These are phyloP conservation scores for Ambrosiella xylebori DNA, from an alignment of 2,329 filamentous ascomycete species.

Conservation along the genomic window DNA sequence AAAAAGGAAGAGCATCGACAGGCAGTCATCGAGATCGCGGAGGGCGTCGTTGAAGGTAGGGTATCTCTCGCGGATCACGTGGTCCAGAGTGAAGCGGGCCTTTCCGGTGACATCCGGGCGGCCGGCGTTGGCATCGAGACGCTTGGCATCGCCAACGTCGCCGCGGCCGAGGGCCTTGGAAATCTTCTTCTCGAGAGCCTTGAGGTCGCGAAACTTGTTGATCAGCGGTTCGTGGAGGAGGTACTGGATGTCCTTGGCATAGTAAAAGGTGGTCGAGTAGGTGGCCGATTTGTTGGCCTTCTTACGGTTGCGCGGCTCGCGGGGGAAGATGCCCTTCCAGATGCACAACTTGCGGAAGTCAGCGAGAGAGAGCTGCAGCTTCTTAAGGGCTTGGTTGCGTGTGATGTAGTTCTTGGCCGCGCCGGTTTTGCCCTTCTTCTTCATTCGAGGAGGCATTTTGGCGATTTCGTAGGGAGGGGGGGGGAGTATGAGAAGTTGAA, in stretches of 20 bases:
- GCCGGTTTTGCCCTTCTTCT: conserved; percentile 85
- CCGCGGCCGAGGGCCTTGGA: conserved; percentile 78
- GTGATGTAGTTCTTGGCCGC: conserved; percentile 98
- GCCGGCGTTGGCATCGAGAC: conserved; percentile 71
- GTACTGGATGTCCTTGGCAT: conserved; percentile 92
- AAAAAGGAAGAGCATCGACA: conserved; percentile 95
- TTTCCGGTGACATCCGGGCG: conserved; percentile 81
- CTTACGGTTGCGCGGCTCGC: conserved; percentile 91
- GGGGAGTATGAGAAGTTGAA: not conserved
- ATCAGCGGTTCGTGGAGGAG: conserved; percentile 91
- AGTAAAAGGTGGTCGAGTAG: conserved; percentile 80
- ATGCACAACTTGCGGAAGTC: conserved; percentile 98
- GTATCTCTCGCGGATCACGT: conserved; percentile 95
- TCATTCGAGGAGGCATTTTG: conserved; percentile 50
- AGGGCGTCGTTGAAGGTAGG: conserved; percentile 91
- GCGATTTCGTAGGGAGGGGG: conserved; percentile 5
- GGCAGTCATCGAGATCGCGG: conserved; percentile 84
- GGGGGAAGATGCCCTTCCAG: conserved; percentile 98
- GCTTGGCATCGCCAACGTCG: conserved; percentile 73
- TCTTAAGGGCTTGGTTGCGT: conserved; percentile 88
- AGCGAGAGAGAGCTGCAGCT: conserved; percentile 89
- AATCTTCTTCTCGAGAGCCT: conserved; percentile 95
- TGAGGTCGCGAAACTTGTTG: conserved; percentile 91
- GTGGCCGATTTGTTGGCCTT: conserved; percentile 87
- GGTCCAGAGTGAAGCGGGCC: conserved; percentile 79